Evolutionary conservation across 1,284 basidiomycete species (phyloP).

Genomic region (Puccinia polysora): DNA sequence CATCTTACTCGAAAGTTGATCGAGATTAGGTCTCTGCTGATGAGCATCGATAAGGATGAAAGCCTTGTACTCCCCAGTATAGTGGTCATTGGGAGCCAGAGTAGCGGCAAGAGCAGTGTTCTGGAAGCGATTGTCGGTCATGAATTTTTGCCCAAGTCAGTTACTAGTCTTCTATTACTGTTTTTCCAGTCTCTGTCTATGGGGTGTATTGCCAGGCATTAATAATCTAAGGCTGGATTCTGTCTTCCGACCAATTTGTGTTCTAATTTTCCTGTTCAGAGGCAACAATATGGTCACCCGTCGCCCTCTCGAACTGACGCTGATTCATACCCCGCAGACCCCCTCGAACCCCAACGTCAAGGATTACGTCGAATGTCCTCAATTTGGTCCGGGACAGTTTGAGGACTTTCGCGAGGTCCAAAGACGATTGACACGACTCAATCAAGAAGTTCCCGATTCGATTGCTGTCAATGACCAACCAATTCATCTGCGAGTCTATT

Average conservation of each 20-base stretch:
- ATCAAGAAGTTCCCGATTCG: conserved; percentile 79
- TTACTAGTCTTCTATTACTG: conserved; percentile 23
- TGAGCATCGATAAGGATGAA: conserved; percentile 92
- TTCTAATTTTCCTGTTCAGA: conserved; percentile 56
- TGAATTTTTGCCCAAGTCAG: conserved; percentile 94
- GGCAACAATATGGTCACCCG: conserved; percentile 99
- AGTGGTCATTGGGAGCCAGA: conserved; percentile 96
- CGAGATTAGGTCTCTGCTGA: conserved; percentile 85
- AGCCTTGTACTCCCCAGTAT: conserved; percentile 90
- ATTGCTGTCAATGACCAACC: conserved; percentile 90
- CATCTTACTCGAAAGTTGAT: conserved; percentile 91
- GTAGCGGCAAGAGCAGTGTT: conserved; percentile 94
- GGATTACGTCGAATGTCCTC: conserved; percentile 93
- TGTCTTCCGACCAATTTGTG: neutral
- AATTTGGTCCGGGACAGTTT: conserved; percentile 78
- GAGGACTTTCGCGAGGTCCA: conserved; percentile 86
- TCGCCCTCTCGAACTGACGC: conserved; percentile 91
- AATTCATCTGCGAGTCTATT: conserved; percentile 94
- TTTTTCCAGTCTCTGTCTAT: neutral
- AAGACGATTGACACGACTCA: conserved; percentile 86
- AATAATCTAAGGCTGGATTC: neutral
- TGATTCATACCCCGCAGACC: conserved; percentile 75
- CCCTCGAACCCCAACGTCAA: conserved; percentile 60
- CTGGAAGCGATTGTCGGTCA: conserved; percentile 96
- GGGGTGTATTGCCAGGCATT: neutral